Evolutionary conservation across 441 rosid species (phyloP).

Genomic region (Corymbia calophylla): DNA sequence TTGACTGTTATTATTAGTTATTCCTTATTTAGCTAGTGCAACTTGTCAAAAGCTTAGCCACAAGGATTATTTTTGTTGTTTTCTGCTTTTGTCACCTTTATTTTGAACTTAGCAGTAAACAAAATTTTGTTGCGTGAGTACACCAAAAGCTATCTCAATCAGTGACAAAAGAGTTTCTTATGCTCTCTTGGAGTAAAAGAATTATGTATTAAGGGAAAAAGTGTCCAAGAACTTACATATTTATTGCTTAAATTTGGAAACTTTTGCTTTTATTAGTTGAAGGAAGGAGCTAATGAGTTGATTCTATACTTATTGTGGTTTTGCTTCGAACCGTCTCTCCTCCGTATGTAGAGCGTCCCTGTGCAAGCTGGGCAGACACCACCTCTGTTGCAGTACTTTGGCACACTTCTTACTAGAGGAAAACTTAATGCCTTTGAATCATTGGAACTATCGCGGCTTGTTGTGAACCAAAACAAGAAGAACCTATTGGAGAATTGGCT

Average conservation of each 20-base stretch:
- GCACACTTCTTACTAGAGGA: constrained; percentile 94
- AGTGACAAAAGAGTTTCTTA: not conserved
- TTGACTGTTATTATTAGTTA: not conserved
- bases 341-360: constrained; percentile 85
- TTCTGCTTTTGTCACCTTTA: not conserved
- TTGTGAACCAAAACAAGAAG: constrained; percentile 98
- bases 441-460: constrained; percentile 96
- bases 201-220: not conserved
- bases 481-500: constrained; percentile 97
- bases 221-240: not conserved
- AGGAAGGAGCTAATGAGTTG: not conserved
- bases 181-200: not conserved
- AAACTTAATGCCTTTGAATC: constrained; percentile 98
- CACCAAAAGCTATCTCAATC: not conserved
- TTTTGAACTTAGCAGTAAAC: not conserved
- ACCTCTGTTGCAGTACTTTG: constrained; percentile 96
- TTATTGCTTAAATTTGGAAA: not conserved
- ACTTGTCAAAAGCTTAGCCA: not conserved
- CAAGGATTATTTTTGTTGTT: not conserved
- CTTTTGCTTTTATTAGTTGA: not conserved
- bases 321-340: not conserved
- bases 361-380: constrained; percentile 99
- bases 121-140: not conserved
- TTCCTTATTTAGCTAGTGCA: not conserved
- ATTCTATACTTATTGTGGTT: not conserved